These are phyloP conservation scores for Fusarium acutatum DNA, from an alignment of 2,329 filamentous ascomycete species.

Conservation along the genomic window DNA sequence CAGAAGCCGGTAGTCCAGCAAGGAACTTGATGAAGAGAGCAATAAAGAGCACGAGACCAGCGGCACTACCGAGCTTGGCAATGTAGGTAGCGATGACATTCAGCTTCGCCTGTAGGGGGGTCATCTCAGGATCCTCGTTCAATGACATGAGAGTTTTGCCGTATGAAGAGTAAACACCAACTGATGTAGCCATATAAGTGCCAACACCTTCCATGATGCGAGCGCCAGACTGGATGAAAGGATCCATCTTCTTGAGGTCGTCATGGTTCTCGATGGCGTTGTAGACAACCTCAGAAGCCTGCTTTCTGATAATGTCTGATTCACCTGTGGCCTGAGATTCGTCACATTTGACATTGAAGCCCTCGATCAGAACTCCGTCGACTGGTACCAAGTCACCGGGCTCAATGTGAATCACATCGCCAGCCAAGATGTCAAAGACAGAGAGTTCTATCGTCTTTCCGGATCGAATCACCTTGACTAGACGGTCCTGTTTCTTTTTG, in stretches of 20 bases:
- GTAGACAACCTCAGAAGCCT: constrained; percentile 72
- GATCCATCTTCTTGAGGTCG: constrained; percentile 76
- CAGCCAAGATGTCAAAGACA: constrained; percentile 73
- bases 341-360: constrained; percentile 79
- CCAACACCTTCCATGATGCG: constrained; percentile 82
- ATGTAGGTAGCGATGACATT: constrained; percentile 81
- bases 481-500: constrained; percentile 79
- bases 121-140: constrained; percentile 78
- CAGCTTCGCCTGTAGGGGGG: constrained; percentile 79
- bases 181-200: constrained; percentile 77
- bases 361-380: constrained; percentile 76
- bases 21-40: constrained; percentile 89
- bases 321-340: constrained; percentile 83
- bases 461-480: constrained; percentile 76
- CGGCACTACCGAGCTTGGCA: constrained; percentile 78
- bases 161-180: constrained; percentile 77
- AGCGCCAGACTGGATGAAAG: constrained; percentile 85
- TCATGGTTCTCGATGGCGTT: constrained; percentile 73
- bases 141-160: constrained; percentile 79
- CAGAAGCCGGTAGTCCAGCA: constrained; percentile 66
- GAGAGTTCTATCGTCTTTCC: constrained; percentile 75
- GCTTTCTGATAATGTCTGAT: constrained; percentile 78
- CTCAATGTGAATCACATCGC: constrained; percentile 77
- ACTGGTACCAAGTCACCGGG: constrained; percentile 79
- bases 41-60: constrained; percentile 81